A percentile compares a stretch with the other conserved stretches of the same genome.
These are phyloP conservation scores for Phyllosticta citrichinensis DNA, from an alignment of 2,329 filamentous ascomycete genomes.

Conservation along the genomic window DNA sequence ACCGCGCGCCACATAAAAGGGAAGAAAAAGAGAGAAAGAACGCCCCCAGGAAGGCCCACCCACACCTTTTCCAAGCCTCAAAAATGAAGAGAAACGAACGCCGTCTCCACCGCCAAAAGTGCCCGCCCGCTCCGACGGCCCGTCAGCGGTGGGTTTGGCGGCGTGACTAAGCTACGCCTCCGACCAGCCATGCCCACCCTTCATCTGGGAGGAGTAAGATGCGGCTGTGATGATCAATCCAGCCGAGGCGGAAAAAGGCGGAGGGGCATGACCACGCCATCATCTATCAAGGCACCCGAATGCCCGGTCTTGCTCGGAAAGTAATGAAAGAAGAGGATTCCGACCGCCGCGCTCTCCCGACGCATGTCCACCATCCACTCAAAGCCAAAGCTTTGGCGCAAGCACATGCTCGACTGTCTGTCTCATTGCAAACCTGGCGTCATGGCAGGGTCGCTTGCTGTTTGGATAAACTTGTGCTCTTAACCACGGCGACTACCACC, in stretches of 20 bases:
- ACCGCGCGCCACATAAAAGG: no score
- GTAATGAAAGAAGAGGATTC: background rate
- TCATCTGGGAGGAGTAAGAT: background rate
- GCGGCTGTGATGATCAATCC: background rate
- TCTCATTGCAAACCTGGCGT: background rate
- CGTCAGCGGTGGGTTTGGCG: background rate
- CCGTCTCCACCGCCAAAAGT: background rate
- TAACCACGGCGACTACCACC: constrained; percentile 4
- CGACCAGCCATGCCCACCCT: background rate
- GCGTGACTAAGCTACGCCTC: background rate
- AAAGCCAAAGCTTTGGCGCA: background rate
- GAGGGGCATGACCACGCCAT: background rate
- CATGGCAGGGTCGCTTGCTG: background rate
- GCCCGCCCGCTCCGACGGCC: background rate
- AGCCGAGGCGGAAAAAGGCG: background rate
- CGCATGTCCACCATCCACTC: background rate
- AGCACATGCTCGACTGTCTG: background rate
- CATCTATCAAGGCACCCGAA: background rate
- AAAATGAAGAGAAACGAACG: background rate
- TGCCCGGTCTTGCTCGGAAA: background rate
- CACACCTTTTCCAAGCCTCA: background rate
- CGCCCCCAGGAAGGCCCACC: background rate
- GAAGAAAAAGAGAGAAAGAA: no score
- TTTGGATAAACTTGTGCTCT: background rate
- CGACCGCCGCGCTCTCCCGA: background rate